phyloP scores from a whole-genome alignment of 352 stramenopile genomes.

The Globisporangium lucens region DNA sequence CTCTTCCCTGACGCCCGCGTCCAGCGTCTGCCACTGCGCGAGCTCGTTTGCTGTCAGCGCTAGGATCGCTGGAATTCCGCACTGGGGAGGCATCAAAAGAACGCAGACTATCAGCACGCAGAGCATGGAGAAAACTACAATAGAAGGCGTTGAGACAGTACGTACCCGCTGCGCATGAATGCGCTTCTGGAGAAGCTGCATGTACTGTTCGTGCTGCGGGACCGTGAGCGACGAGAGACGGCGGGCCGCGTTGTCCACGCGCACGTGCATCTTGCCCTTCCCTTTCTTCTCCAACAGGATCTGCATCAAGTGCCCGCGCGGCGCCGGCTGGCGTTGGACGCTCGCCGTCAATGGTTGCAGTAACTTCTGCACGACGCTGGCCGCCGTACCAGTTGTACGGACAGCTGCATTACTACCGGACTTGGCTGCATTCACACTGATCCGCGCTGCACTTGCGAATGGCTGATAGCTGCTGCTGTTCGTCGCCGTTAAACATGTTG shows the following conservation, averaged over 20 bases:
- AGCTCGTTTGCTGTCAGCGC: constrained; percentile 45
- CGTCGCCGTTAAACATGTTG: constrained; percentile 20
- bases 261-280: constrained; percentile 13
- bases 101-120: background rate
- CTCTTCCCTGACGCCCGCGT: constrained; percentile 31
- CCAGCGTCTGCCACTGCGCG: constrained; percentile 33
- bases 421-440: background rate
- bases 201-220: constrained; percentile 48
- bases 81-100: constrained; percentile 21
- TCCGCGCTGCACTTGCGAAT: background rate
- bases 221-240: constrained; percentile 50
- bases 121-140: background rate
- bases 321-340: constrained; percentile 1
- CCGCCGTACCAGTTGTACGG: background rate
- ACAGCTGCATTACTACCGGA: background rate
- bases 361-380: background rate
- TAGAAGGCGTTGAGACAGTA: background rate
- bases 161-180: constrained; percentile 41
- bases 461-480: constrained; percentile 1
- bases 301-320: constrained; percentile 30
- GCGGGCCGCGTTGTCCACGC: constrained; percentile 29
- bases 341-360: background rate
- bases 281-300: constrained; percentile 33
- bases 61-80: constrained; percentile 51
- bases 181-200: constrained; percentile 42